Evolutionary conservation across 305 asterid species (phyloP).

Genomic region (Euphrasia arctica): DNA sequence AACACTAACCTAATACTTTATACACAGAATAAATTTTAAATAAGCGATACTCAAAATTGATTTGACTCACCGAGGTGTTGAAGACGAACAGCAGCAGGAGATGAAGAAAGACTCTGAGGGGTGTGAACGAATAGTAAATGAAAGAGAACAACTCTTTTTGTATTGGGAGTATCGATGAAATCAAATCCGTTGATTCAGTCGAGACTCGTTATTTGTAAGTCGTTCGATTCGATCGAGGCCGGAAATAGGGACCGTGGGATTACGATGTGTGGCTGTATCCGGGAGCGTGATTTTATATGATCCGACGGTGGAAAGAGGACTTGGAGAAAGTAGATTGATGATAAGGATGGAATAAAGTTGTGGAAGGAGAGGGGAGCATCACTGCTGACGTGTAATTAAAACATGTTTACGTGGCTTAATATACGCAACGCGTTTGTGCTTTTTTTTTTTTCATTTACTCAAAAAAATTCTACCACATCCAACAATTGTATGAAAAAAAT

Average conservation of each 20-base stretch:
- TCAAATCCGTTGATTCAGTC: constrained; percentile 35
- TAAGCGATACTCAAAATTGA: not conserved
- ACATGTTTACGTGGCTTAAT: constrained; percentile 47
- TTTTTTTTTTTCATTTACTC: too few relatives aligned
- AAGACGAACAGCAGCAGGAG: constrained; percentile 14
- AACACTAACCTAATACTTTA: not conserved
- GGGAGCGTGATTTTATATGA: constrained; percentile 18
- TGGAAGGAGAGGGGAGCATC: constrained; percentile 18
- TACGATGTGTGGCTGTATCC: constrained; percentile 30
- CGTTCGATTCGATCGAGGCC: constrained; percentile 30
- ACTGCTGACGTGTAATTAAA: constrained; percentile 15
- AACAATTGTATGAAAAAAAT: too few relatives aligned
- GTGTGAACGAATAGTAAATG: constrained; percentile 25
- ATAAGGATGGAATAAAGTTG: constrained; percentile 39
- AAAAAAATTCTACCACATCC: too few relatives aligned
- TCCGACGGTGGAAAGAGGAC: constrained; percentile 26
- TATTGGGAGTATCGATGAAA: constrained; percentile 18
- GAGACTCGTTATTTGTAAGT: constrained; percentile 16
- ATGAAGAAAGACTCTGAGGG: not conserved
- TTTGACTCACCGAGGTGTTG: constrained; percentile 38
- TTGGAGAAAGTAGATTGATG: constrained; percentile 26
- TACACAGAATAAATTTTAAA: too few relatives aligned
- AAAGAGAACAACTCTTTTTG: constrained; percentile 23
- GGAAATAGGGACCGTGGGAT: constrained; percentile 4
- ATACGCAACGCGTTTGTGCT: too few relatives aligned